Conservation (phyloP, 139 green algal genomes). For the Chlorella sp. region DNA sequence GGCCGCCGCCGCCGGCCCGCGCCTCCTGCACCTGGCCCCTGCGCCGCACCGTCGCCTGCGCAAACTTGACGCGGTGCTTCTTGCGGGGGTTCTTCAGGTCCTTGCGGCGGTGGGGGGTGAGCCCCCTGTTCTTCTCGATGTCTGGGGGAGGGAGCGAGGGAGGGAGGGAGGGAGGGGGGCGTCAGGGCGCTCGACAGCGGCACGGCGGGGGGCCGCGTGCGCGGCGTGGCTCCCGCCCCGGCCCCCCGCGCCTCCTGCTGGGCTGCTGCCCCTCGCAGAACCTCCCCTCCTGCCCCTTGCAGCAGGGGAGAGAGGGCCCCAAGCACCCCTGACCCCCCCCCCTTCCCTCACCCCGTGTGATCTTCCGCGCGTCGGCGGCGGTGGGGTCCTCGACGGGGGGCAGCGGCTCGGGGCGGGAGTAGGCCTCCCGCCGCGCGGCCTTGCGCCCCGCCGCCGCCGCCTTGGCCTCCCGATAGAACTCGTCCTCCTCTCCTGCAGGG, state of each 20-base stretch:
- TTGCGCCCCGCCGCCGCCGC: constrained; percentile 41
- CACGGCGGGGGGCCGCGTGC: neutral
- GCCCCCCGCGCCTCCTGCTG: neutral
- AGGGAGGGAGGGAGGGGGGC: neutral
- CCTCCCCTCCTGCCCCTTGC: too few relatives aligned
- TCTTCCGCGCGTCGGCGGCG: constrained; percentile 50
- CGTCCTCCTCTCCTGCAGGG: constrained; percentile 19
- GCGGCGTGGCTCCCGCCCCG: neutral
- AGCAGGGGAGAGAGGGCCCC: too few relatives aligned
- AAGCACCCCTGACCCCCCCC: too few relatives aligned
- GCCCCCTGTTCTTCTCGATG: constrained; percentile 96
- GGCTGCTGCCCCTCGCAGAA: too few relatives aligned
- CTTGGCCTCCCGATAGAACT: constrained; percentile 22
- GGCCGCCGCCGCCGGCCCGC: constrained; percentile 26
- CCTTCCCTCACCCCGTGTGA: constrained; percentile 61
- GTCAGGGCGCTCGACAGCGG: neutral
- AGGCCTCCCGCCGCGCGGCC: constrained; percentile 39
- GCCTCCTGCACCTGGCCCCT: constrained; percentile 88
- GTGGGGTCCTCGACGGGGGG: constrained; percentile 61
- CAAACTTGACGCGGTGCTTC: constrained; percentile 79
- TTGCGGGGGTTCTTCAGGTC: constrained; percentile 95
- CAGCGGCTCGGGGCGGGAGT: constrained; percentile 36
- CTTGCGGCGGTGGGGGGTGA: constrained; percentile 93
- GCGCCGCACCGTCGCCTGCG: constrained; percentile 78
- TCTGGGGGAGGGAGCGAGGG: constrained; percentile 12